Evolutionary conservation across 2,329 filamentous ascomycete species (phyloP), one percentile per base, ranked within the genome.

Genomic region (Colletotrichum truncatum): DNA sequence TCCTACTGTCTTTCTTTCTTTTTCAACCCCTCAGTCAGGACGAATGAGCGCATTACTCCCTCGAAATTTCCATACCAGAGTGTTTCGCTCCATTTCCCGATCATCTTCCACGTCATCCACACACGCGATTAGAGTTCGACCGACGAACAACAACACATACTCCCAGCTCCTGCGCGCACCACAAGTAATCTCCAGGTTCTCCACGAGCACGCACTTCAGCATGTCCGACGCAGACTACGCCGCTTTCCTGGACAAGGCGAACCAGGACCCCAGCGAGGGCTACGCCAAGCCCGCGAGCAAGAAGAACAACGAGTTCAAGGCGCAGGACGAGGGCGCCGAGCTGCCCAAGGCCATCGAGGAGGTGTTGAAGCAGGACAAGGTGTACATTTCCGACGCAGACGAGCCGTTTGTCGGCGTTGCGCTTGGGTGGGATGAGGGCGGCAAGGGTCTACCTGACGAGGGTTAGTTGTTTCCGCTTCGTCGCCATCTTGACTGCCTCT

Each of bases 181-280:
- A n/a, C n/a, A n/a, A n/a, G n/a, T n/a, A 7, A n/a, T 21, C 23
- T 28, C 12, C 49, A 62, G 69, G 41, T 45, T 54, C 67, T 75
- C 36, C 70, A 68, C 43, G 71, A 58, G 39, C 70, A 70, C 23
- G 52, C 39, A 56, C 11, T 64, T 32, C 58, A 82, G 61, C 14
- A 93, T 93, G 91, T 90, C 89, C 57, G 93, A 97, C 83, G 89
- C 92, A 67, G 91, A 92, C 67, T 98, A 97, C 82, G 87, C 89
- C 78, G 84, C 91, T 65, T 97, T 98, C 75, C 84, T 98, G 62
- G 86, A 96, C 75, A 96, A 96, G 82, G 93, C 93, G 57, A 97
- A 97, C 80, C 82, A 89, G 73, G 90, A 94, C 74, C 90, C 91
- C 16, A 90, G 88, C 75, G 85, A 88, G 64, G 89, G 90, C 68